Evolutionary conservation across 441 rosid genomes (phyloP).

Genomic region (Erodium trifolium): DNA sequence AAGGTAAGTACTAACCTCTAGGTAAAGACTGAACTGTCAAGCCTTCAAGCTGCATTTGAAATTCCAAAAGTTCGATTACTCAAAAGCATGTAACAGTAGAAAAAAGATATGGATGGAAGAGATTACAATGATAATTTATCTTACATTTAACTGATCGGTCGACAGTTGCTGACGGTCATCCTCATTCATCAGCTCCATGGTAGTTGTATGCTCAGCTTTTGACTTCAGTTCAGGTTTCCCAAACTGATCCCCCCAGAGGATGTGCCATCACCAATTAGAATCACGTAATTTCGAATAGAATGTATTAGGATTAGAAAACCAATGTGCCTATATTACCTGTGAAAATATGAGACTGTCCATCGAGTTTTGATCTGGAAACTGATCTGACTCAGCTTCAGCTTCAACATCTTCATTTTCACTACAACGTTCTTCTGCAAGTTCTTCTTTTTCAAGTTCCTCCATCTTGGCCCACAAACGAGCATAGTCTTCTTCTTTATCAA

Average conservation of each 20-base stretch:
- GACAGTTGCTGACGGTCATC: constrained; percentile 22
- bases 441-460: constrained; percentile 83
- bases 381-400: constrained; percentile 16
- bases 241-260: constrained; percentile 15
- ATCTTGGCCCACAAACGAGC: constrained; percentile 59
- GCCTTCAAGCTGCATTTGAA: constrained; percentile 39
- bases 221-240: constrained; percentile 22
- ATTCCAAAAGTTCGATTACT: constrained; percentile 12
- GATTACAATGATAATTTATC: constrained; percentile 14
- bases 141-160: constrained; percentile 35
- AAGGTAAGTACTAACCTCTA: constrained; percentile 36
- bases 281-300: constrained; percentile 19
- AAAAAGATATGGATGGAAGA: not conserved
- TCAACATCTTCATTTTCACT: constrained; percentile 25
- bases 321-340: constrained; percentile 32
- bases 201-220: constrained; percentile 20
- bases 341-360: constrained; percentile 16
- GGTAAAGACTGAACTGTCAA: constrained; percentile 26
- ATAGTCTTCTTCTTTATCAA: constrained; percentile 54
- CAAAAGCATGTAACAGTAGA: not conserved
- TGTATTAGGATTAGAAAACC: constrained; percentile 7
- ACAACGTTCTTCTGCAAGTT: constrained; percentile 42
- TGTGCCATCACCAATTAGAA: not conserved
- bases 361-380: constrained; percentile 16
- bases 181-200: constrained; percentile 28